phyloP scores from a whole-genome alignment of 169 alveolate species.

The Plasmodium knowlesi region DNA sequence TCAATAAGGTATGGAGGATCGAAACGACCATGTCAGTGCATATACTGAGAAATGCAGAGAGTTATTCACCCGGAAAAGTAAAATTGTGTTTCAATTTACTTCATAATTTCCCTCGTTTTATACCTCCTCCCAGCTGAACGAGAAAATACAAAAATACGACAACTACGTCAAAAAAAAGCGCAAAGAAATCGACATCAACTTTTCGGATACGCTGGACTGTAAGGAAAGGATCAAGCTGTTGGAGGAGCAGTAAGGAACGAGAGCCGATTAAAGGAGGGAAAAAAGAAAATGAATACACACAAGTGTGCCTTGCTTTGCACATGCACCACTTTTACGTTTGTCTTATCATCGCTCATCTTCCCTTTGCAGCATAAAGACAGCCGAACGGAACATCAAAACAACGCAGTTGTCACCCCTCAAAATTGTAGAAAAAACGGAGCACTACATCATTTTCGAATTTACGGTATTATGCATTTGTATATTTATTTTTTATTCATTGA shows the following conservation, averaged over 20 bases:
- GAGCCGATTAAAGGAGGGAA: not conserved
- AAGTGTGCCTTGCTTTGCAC: not conserved
- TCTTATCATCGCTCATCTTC: not conserved
- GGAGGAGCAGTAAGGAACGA: constrained; percentile 35
- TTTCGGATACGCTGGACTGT: constrained; percentile 51
- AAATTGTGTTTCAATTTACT: not conserved
- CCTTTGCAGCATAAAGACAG: constrained; percentile 54
- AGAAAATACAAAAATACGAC: constrained; percentile 64
- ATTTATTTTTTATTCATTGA: not conserved
- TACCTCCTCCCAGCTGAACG: constrained; percentile 5
- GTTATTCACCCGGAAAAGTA: not conserved
- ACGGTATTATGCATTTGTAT: constrained; percentile 7
- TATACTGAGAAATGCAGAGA: not conserved
- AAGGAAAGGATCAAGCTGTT: constrained; percentile 64
- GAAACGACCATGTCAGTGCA: not conserved
- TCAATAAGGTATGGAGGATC: constrained; percentile 32
- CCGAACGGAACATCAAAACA: constrained; percentile 64
- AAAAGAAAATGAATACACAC: not conserved
- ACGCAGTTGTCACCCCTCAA: constrained; percentile 69
- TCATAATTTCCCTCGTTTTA: not conserved
- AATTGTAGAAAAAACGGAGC: constrained; percentile 43
- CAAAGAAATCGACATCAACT: constrained; percentile 70
- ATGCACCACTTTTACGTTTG: not conserved
- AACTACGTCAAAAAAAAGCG: constrained; percentile 58
- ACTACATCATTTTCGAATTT: constrained; percentile 56